Evolutionary conservation across 441 rosid genomes (phyloP), one percentile per base, ranked within the genome.

Genomic region (Erodium moschatum): DNA sequence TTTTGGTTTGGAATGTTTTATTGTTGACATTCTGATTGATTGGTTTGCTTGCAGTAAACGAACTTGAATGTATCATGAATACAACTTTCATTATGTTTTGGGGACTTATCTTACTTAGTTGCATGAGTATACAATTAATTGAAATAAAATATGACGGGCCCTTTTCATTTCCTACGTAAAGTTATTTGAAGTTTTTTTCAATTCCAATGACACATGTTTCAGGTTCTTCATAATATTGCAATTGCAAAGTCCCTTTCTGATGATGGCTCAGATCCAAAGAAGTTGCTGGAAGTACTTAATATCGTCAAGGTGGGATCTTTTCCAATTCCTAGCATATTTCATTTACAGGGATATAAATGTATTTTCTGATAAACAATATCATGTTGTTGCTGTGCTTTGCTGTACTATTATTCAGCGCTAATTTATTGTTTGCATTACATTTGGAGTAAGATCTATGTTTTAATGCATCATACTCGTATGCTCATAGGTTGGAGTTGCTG

Each of bases 151-250:
- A 8, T 3, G 64, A n/a, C 48, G 60, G 8, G 6, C n/a, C 10
- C 18, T 68, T 33, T 42, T 9, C 24, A 42, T 69, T 6, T 21
- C 31, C 20, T 40, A 65, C 62, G 31, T 9, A 38, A 44, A 19
- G 29, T 68, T 8, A 64, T 33, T 42, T 35, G 40, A 60, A 65
- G 68, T 71, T 44, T 27, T 20, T 73, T 64, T 73, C 61, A 52
- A 40, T 74, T 46, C 62, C 50, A 44, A 44, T 10, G 50, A 56
- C 33, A 20, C 65, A 31, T 69, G 27, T 65, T 19, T 70, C 81
- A 96, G 99, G 82, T 96, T 78, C 87, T 86, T 75, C 99, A 92
- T 81, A 96, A 96, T 72, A 92, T 89, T 78, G 92, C 98, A 60
- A 84, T 96, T 69, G 85, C 83, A 7, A 96, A 90, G 71, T 89